A percentile compares a stretch with the other conserved stretches of the same genome.
These are phyloP conservation scores for Globisporangium barbulae DNA, from an alignment of 352 stramenopile species.

Conservation along the genomic window DNA sequence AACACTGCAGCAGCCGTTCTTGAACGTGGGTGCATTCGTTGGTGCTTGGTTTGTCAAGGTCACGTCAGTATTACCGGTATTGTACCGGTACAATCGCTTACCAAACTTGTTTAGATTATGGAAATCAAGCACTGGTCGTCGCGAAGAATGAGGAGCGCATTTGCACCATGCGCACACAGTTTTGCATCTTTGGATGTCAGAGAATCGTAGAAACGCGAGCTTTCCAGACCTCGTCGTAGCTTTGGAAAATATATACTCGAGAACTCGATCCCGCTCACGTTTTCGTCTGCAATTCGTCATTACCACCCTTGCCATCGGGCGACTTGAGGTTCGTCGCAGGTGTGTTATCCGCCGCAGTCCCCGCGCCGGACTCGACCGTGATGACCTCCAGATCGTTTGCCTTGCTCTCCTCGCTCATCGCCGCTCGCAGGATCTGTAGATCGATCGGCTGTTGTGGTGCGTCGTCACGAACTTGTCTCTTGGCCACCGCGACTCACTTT, in stretches of 20 bases:
- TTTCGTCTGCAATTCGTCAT: too few relatives aligned
- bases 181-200: too few relatives aligned
- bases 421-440: neutral
- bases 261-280: too few relatives aligned
- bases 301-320: constrained; percentile 1
- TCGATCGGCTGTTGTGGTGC: neutral
- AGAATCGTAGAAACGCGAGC: too few relatives aligned
- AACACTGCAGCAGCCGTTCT: neutral
- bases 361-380: constrained; percentile 44
- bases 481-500: neutral
- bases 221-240: too few relatives aligned
- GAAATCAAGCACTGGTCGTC: too few relatives aligned
- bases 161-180: too few relatives aligned
- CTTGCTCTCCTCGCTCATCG: constrained; percentile 69
- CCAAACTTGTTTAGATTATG: too few relatives aligned
- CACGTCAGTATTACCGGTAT: too few relatives aligned
- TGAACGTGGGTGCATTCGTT: neutral
- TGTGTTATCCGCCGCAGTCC: constrained; percentile 4
- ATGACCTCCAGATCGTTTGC: constrained; percentile 78
- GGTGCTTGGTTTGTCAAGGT: neutral
- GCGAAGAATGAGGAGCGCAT: too few relatives aligned
- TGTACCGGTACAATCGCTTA: too few relatives aligned
- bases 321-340: constrained; percentile 20
- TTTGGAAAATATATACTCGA: too few relatives aligned
- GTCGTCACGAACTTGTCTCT: neutral